Evolutionary conservation across 2,329 filamentous ascomycete genomes (phyloP).

Genomic region (Aspergillus tamarii): DNA sequence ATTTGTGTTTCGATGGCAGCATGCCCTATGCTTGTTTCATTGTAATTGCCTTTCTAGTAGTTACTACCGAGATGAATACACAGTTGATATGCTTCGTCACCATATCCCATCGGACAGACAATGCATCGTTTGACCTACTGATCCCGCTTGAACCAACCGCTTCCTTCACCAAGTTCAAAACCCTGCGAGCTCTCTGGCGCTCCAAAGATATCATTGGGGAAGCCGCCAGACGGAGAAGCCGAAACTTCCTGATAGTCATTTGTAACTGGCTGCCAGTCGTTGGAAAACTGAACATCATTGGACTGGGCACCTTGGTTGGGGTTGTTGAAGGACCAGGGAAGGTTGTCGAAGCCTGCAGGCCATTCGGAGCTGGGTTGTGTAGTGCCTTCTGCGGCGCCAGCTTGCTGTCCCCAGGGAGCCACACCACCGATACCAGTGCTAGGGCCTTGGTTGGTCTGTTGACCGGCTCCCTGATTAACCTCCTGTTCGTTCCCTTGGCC

Average conservation of each 20-base stretch:
- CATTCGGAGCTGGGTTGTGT: background rate
- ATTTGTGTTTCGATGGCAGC: background rate
- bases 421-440: background rate
- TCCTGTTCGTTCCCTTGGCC: background rate
- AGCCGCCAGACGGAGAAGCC: background rate
- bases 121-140: background rate
- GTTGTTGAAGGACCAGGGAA: background rate
- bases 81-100: background rate
- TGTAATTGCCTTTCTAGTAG: background rate
- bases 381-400: background rate
- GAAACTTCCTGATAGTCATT: background rate
- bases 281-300: background rate
- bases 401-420: background rate
- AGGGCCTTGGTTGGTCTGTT: background rate
- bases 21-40: background rate
- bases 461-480: background rate
- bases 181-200: background rate
- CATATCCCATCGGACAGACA: background rate
- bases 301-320: background rate
- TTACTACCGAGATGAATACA: background rate
- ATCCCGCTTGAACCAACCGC: background rate
- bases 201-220: background rate
- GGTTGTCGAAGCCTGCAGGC: background rate
- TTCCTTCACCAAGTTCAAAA: background rate
- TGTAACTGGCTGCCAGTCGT: background rate